Base-by-base conservation (phyloP, 768 basidiomycete species). In the Serendipita sp. region DNA sequence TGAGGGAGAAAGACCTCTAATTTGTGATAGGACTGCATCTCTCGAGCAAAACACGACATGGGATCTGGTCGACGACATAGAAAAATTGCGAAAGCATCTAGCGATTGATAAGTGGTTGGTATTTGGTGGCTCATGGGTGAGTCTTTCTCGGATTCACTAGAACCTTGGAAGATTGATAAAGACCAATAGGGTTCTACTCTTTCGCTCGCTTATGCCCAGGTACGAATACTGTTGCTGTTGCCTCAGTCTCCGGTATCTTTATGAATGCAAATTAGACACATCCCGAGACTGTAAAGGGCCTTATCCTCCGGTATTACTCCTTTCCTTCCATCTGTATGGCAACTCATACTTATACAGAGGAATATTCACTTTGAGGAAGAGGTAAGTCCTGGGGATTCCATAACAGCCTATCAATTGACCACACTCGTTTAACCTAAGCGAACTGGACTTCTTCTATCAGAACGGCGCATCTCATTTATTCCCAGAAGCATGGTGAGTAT, bases 381-480 rank as follows among this genome's bases (percentile, higher is more conserved):
- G 83, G 86, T 87, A 54, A 32, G 72, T 10, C 16, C 32, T 1
- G 32, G 30, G 8, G 16, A 30, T 45, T 3, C 3, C 45, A 34
- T 23, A 28, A 44, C n/a, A 18, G 15, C 48, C 34, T 28, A 52
- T 23, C 8, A 18, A 15, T 5, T 15, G 48, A 52, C 5, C 10
- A 65, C 13, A 30, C 45, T 10, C 28, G n/a, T 30, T 36, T 51
- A 35, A 28, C 7, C 18, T n/a, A 3, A 78, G 85, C 69, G 93
- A 97, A 74, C 80, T 96, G 45, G 80, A 81, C 18, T 97, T 93
- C 78, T 95, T 96, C 78, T 96, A 94, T 74, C 91, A 93, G 76
- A 82, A 88, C 2, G 91, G 91, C 13, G 76, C 89, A 10, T 85
- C 85, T 3, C 84, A 87, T 71, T 73, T 91, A 35, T 92, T 91